Base-by-base conservation (phyloP, 495 filamentous ascomycete genomes). In the Pyrenula massariospora region DNA sequence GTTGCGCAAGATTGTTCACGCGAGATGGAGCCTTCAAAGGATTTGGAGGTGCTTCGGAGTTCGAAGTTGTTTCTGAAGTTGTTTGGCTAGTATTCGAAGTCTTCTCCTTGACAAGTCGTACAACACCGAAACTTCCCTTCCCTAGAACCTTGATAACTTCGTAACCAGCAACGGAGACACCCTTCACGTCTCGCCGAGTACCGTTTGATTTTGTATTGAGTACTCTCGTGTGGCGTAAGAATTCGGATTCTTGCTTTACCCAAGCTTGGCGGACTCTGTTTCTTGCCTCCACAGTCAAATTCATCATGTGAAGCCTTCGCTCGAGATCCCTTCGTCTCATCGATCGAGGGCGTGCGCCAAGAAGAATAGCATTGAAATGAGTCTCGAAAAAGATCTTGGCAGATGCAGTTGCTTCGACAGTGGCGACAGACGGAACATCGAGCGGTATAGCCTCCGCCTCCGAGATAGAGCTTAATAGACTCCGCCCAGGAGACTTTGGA, bases 91-190 rank as follows among this genome's bases (percentile, higher is more conserved):
- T 5, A 21, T 52, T 10, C 20, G 22, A 10, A 20, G n/a, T 20
- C 59, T 76, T 83, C 65, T 92, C 85, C 19, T 81, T 82, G 5
- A 95, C 91, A 22, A 97, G 76, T 50, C 85, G 78, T 5, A 97
- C 92, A 55, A 95, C 85, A 1, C 92, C 92, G 71, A 96, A 97
- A 62, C 91, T 95, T 12, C 92, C 92, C 67, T 91, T 94, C 0
- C 92, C 92, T n/a, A 97, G 77, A n/a, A 90, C 74, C 60, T 87
- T 87, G 42, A 96, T 70, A 19, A 83, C 71, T 60, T 95, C 88
- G 60, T 88, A 96, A n/a, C 83, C 84, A 2, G 80, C 79, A 24
- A 79, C 65, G 2, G 75, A 75, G 12, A 80, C 68, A n/a, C 71
- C 67, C 36, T 73, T 69, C 12, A 59, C 53, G 1, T 66, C 62